Percentiles rank a stretch among this genome's conserved stretches.
Evolutionary conservation across 805 yeast species (phyloP).

Genomic region (Saturnispora galanensis): DNA sequence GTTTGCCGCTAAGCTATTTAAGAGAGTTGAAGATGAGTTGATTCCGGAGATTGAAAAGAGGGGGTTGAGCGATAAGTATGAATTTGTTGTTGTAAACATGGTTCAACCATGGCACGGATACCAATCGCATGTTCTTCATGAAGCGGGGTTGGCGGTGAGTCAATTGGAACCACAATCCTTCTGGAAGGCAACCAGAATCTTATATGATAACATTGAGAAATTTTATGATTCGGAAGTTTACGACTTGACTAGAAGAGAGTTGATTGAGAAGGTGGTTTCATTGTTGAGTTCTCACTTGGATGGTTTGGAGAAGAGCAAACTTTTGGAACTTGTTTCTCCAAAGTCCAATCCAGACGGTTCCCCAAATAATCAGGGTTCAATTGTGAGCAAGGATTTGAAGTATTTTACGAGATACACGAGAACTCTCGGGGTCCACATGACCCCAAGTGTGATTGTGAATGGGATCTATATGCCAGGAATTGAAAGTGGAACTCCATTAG

Average conservation of each 20-base stretch:
- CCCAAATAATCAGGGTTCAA: constrained; percentile 48
- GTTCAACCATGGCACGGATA: constrained; percentile 87
- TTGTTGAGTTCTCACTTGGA: constrained; percentile 25
- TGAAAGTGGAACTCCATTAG: constrained; percentile 51
- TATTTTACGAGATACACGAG: constrained; percentile 65
- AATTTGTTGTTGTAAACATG: constrained; percentile 58
- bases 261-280: constrained; percentile 43
- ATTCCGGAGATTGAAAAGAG: constrained; percentile 41
- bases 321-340: background rate
- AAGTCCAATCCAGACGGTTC: constrained; percentile 22
- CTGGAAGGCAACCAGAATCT: constrained; percentile 44
- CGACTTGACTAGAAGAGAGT: constrained; percentile 43
- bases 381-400: constrained; percentile 52
- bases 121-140: constrained; percentile 56
- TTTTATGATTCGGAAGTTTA: constrained; percentile 57
- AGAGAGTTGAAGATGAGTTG: constrained; percentile 41
- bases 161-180: constrained; percentile 41
- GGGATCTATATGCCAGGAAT: constrained; percentile 52
- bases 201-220: constrained; percentile 44
- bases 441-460: constrained; percentile 67
- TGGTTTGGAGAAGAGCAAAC: too few relatives aligned
- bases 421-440: constrained; percentile 73
- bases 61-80: constrained; percentile 38
- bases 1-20: constrained; percentile 55
- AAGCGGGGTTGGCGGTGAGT: constrained; percentile 65